phyloP scores from a whole-genome alignment of 2,329 filamentous ascomycete species.

The Phialophora tarda region DNA sequence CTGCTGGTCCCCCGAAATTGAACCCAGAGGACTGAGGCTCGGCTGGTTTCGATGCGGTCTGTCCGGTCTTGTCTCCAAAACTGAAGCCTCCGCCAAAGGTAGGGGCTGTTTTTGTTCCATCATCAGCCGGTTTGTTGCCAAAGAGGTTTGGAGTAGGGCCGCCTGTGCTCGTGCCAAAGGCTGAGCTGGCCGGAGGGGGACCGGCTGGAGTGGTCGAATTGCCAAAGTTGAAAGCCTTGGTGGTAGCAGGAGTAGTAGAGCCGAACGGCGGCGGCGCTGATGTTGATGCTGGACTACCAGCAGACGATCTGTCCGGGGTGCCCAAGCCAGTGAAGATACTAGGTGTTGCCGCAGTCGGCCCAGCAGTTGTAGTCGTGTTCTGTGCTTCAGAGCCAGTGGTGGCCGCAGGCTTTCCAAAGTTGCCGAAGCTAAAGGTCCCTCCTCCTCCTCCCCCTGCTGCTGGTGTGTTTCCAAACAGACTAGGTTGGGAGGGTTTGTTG shows the following conservation, averaged over 20 bases:
- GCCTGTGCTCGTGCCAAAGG: conserved; percentile 43
- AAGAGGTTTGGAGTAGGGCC: conserved; percentile 40
- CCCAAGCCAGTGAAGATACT: conserved; percentile 34
- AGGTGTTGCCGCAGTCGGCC: conserved; percentile 22
- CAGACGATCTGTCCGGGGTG: conserved; percentile 32
- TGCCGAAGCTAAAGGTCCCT: conserved; percentile 31
- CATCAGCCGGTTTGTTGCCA: conserved; percentile 41
- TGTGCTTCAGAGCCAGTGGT: conserved; percentile 10
- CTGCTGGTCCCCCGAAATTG: conserved; percentile 22
- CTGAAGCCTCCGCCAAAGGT: conserved; percentile 41
- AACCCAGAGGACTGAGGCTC: conserved; percentile 13
- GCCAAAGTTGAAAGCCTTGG: conserved; percentile 46
- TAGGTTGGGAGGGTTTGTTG: conserved; percentile 3
- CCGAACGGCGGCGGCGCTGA: conserved; percentile 47
- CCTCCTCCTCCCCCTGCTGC: conserved; percentile 24
- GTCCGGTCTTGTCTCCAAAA: conserved; percentile 16
- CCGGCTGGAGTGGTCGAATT: conserved; percentile 59
- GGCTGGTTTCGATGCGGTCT: conserved; percentile 9
- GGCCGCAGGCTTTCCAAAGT: conserved; percentile 7
- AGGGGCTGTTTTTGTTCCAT: conserved; percentile 37
- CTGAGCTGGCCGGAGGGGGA: conserved; percentile 49
- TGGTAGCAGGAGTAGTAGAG: conserved; percentile 43
- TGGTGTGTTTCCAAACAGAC: conserved; percentile 35
- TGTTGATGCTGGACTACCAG: conserved; percentile 26
- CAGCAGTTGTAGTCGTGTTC: conserved; percentile 19